Evolutionary conservation across 73 alveolate species (phyloP).

Genomic region (Paraurostyla sp.): DNA sequence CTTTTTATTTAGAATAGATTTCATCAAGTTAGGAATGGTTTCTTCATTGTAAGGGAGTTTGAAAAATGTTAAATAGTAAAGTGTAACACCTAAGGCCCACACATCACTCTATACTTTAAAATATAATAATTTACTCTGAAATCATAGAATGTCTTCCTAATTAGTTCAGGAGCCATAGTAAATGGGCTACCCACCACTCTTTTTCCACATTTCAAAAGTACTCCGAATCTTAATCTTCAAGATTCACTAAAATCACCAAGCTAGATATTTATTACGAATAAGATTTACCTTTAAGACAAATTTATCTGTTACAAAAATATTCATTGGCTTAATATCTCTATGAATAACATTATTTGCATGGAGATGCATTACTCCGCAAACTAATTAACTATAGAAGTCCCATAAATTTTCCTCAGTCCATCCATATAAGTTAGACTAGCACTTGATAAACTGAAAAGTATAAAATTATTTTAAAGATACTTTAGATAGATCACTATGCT

Average conservation of each 20-base stretch:
- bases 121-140: constrained; percentile 20
- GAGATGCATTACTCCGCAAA: constrained; percentile 40
- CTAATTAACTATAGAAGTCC: neutral
- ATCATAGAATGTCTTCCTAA: constrained; percentile 21
- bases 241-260: constrained; percentile 50
- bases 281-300: neutral
- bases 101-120: constrained; percentile 34
- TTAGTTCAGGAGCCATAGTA: constrained; percentile 55
- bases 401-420: constrained; percentile 29
- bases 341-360: constrained; percentile 25
- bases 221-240: constrained; percentile 15
- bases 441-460: constrained; percentile 10
- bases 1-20: constrained; percentile 3
- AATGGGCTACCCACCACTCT: constrained; percentile 47
- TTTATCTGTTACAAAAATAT: constrained; percentile 1
- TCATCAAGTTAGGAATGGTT: neutral
- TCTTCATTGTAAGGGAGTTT: constrained; percentile 51
- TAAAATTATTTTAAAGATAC: neutral
- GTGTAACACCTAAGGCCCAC: constrained; percentile 55
- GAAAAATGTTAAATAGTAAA: constrained; percentile 7
- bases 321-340: constrained; percentile 55
- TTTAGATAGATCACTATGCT: constrained; percentile 33
- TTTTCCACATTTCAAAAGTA: constrained; percentile 12
- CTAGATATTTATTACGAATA: neutral
- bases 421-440: neutral